Evolutionary conservation across 1,284 basidiomycete genomes (phyloP).

Genomic region (Ceratobasidium sp.): DNA sequence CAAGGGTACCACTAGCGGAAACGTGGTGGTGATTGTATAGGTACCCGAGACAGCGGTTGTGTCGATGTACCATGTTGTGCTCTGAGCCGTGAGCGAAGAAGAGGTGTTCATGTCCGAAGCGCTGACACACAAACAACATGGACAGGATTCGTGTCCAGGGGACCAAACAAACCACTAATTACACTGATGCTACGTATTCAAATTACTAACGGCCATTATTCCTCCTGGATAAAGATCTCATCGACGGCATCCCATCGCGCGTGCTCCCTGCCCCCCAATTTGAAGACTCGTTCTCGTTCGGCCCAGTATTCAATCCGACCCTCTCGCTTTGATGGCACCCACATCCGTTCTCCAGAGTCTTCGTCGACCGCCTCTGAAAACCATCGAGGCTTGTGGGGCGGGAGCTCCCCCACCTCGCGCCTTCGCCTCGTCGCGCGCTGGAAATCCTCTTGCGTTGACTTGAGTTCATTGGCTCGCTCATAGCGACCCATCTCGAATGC

Average conservation of each 20-base stretch:
- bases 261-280: constrained; percentile 49
- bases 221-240: constrained; percentile 74
- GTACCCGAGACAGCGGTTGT: constrained; percentile 28
- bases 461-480: constrained; percentile 88
- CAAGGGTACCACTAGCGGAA: constrained; percentile 19
- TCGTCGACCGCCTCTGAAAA: constrained; percentile 77
- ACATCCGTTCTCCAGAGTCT: constrained; percentile 87
- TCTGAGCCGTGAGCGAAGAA: constrained; percentile 13
- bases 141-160: not conserved
- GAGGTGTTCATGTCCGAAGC: constrained; percentile 18
- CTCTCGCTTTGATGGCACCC: constrained; percentile 69
- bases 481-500: constrained; percentile 95
- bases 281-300: constrained; percentile 75
- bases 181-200: too few species aligned
- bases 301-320: constrained; percentile 81
- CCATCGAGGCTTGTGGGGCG: constrained; percentile 84
- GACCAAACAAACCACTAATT: constrained; percentile 19
- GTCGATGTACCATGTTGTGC: constrained; percentile 34
- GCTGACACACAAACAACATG: not conserved
- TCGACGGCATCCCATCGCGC: constrained; percentile 74
- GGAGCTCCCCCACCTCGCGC: constrained; percentile 77
- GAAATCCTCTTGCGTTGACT: constrained; percentile 85
- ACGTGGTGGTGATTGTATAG: constrained; percentile 20
- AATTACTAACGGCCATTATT: constrained; percentile 17
- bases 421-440: constrained; percentile 81